phyloP scores from a whole-genome alignment of 345 rosid species.

The Triadica sebifera region DNA sequence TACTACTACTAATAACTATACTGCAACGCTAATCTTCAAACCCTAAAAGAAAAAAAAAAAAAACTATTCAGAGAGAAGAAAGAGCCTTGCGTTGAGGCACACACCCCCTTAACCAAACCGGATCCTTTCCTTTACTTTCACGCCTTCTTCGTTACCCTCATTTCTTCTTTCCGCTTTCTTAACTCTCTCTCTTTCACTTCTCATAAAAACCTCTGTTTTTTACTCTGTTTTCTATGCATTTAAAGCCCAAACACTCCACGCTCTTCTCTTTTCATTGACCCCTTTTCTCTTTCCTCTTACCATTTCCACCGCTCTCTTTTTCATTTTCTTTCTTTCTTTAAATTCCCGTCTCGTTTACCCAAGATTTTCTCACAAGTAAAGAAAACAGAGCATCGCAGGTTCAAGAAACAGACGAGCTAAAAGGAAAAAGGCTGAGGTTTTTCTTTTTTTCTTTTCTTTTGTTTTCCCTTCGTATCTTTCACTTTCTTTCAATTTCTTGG shows the following conservation, averaged over 20 bases:
- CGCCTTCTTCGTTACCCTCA: constrained; percentile 20
- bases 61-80: constrained; percentile 3
- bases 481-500: constrained; percentile 19
- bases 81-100: constrained; percentile 20
- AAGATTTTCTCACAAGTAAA: not conserved
- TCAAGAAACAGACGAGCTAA: constrained; percentile 23
- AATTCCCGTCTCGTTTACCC: not conserved
- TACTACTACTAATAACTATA: not conserved
- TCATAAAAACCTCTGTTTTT: constrained; percentile 14
- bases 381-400: constrained; percentile 25
- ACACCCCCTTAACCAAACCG: not conserved
- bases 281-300: not conserved
- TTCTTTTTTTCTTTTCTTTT: not conserved
- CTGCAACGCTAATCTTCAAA: too few species aligned
- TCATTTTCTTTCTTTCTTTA: constrained; percentile 11
- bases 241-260: not conserved
- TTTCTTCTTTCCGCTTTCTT: not conserved
- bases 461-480: too few species aligned
- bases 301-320: not conserved
- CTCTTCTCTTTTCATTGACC: constrained; percentile 6
- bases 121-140: constrained; percentile 38
- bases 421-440: constrained; percentile 12
- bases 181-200: constrained; percentile 15
- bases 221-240: constrained; percentile 17
- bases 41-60: not conserved